Conservation (phyloP, 768 basidiomycete species). For the Serendipita sp. region DNA sequence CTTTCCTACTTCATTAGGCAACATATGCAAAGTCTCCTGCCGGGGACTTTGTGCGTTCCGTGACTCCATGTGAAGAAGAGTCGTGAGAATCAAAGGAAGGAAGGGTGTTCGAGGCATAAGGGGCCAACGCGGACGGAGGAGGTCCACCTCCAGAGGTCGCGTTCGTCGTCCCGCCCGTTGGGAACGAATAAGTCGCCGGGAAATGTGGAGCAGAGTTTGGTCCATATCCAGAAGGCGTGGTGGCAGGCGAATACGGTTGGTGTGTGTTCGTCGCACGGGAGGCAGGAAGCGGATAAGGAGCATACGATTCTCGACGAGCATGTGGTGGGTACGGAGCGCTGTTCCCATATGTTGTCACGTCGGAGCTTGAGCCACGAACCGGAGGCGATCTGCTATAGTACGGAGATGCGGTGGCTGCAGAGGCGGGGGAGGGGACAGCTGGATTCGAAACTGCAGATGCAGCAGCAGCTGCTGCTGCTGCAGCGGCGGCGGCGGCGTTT, state of each 20-base stretch:
- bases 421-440: not conserved
- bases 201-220: not conserved
- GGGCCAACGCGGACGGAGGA: not conserved
- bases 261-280: not conserved
- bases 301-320: not conserved
- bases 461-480: not conserved
- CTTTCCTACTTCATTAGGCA: not conserved
- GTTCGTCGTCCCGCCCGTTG: not conserved
- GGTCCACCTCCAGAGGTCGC: not conserved
- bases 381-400: slow-evolving; percentile 4
- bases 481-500: not conserved
- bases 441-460: not conserved
- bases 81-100: not conserved
- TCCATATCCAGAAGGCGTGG: not conserved
- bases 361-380: slow-evolving; percentile 2
- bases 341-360: not conserved
- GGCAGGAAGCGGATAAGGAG: not conserved
- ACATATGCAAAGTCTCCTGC: slow-evolving; percentile 4
- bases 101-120: not conserved
- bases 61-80: not conserved
- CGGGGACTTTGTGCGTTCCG: slow-evolving; percentile 1
- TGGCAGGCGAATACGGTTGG: not conserved
- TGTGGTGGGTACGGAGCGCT: not conserved
- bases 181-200: not conserved
- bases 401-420: not conserved